These are phyloP conservation scores for Crithidia expoeki DNA, from an alignment of 208 protist genomes.

Conservation along the genomic window DNA sequence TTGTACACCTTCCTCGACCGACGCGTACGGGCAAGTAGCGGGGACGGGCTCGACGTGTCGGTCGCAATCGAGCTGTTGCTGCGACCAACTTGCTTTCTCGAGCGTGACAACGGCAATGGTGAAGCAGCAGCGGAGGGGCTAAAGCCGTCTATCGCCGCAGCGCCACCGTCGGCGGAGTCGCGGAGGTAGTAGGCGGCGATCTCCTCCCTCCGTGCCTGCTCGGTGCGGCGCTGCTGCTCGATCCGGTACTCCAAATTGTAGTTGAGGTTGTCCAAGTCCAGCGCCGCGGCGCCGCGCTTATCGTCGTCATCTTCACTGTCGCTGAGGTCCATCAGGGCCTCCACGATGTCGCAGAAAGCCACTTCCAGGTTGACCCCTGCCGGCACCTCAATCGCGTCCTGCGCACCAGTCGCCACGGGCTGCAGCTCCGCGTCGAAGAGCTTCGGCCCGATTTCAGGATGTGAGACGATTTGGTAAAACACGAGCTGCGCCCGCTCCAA, in stretches of 20 bases:
- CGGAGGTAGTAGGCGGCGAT: conserved; percentile 82
- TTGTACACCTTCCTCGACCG: conserved; percentile 36
- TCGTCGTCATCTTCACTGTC: conserved; percentile 52
- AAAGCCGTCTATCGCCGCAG: conserved; percentile 1
- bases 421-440: conserved; percentile 64
- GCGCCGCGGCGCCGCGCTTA: conserved; percentile 11
- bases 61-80: neutral
- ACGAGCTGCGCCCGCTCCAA: conserved; percentile 71
- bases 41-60: neutral
- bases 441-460: conserved; percentile 40
- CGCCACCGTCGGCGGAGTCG: conserved; percentile 16
- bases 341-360: conserved; percentile 66
- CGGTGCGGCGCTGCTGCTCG: conserved; percentile 49
- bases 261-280: conserved; percentile 18
- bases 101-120: conserved; percentile 1
- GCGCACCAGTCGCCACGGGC: conserved; percentile 63
- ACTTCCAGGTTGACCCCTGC: conserved; percentile 58
- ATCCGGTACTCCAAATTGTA: conserved; percentile 55
- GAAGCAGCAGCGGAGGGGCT: neutral
- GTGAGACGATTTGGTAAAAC: conserved; percentile 39
- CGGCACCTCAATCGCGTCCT: conserved; percentile 57
- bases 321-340: conserved; percentile 51
- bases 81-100: conserved; percentile 17
- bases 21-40: conserved; percentile 2
- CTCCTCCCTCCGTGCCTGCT: conserved; percentile 56